Base-by-base conservation (phyloP, 2,329 filamentous ascomycete species). In the Neonectria coccinea region DNA sequence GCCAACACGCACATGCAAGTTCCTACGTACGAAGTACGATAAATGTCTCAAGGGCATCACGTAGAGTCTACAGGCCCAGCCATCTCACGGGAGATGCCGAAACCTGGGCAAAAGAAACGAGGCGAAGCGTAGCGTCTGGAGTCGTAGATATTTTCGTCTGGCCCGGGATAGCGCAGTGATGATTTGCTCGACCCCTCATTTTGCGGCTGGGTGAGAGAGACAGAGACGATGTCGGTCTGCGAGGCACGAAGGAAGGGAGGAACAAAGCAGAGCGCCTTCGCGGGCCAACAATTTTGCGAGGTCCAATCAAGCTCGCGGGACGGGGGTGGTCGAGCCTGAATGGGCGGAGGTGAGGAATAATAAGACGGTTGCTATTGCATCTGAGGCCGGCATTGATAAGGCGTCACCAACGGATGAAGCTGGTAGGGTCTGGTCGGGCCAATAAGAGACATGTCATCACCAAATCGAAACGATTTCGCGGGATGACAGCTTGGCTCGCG, bases 41-140 rank as follows among this genome's bases (percentile, higher is more conserved):
- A 18, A 56, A 56, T 56, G 45, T 56, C 59, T 62, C 36, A 45
- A 29, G 20, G 9, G 25, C n/a, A 20, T 33, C 36, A 45, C 36
- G 11, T 29, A 45, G 25, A 25, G 25, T 25, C 25, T 20, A 27
- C 39, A 29, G 14, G 27, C 36, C 36, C 14, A 39, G 36, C 36
- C 36, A n/a, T 39, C 39, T 18, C n/a, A 42, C 48, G 48, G 48
- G 16, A 51, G 7, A 33, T 36, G 8, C 48, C 48, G 48, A 33
- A 42, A 20, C 39, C 20, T 18, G 10, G 10, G 10, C 4, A 11
- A n/a, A 27, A 12, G 31, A 18, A 33, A 14, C 7, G 29, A 51
- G 29, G 48, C 48, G 29, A 33, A 51, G 48, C 29, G 10, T 33
- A 14, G 29, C 16, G 27, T 7, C 16, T 20, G 27, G 31, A n/a